phyloP scores from a whole-genome alignment of 495 filamentous ascomycete species.

The Trichocladium uniseriatum region DNA sequence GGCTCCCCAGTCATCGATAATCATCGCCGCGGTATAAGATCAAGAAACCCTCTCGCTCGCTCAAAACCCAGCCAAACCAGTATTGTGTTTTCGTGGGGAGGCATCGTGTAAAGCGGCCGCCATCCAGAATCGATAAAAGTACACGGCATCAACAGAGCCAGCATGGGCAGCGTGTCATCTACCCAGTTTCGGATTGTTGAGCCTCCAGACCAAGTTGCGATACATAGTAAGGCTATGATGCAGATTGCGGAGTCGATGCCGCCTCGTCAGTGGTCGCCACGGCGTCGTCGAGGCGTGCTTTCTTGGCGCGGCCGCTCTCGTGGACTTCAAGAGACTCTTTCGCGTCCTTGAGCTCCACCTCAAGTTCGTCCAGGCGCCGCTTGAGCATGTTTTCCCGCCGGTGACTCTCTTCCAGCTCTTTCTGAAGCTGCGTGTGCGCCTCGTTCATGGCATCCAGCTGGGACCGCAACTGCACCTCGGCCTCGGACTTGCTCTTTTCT shows the following conservation, averaged over 20 bases:
- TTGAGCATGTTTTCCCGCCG: constrained; percentile 76
- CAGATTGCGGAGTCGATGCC: background rate
- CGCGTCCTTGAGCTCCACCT: constrained; percentile 43
- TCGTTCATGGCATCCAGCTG: constrained; percentile 38
- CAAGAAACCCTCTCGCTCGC: background rate
- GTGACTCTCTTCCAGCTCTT: constrained; percentile 64
- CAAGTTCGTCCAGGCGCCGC: constrained; percentile 68
- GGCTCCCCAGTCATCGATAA: background rate
- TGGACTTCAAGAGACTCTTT: constrained; percentile 29
- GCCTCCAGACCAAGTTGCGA: background rate
- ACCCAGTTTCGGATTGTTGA: background rate
- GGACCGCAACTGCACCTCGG: constrained; percentile 25
- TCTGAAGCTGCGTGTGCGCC: constrained; percentile 37
- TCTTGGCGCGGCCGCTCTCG: constrained; percentile 32
- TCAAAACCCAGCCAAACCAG: background rate
- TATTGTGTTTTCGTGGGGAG: background rate
- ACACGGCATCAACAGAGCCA: background rate
- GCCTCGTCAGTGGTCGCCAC: background rate
- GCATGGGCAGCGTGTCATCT: background rate
- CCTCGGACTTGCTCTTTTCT: constrained; percentile 44
- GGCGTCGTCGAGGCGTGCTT: constrained; percentile 25
- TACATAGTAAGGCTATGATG: background rate
- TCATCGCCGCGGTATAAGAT: background rate
- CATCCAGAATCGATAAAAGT: background rate
- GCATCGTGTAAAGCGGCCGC: background rate